These are phyloP conservation scores for Aspergillus transmontanensis DNA, from an alignment of 2,329 filamentous ascomycete genomes.

Conservation along the genomic window DNA sequence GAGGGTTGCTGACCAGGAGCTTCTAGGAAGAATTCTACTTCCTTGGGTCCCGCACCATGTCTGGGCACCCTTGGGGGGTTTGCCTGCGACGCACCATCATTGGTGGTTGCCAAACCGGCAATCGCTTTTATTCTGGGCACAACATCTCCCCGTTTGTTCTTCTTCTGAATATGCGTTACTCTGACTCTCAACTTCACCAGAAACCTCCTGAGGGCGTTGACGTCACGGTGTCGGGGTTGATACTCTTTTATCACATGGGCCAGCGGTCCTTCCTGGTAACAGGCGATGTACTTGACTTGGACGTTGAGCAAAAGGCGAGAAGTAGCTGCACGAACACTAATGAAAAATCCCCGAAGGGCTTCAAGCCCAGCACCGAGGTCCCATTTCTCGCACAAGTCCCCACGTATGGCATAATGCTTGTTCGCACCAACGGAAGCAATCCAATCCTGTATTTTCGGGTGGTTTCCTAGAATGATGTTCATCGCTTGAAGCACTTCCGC, in stretches of 20 bases:
- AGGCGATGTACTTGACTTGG: constrained; percentile 63
- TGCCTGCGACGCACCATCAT: constrained; percentile 37
- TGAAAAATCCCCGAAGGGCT: constrained; percentile 63
- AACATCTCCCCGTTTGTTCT: constrained; percentile 34
- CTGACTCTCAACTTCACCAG: constrained; percentile 46
- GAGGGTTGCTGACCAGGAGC: constrained; percentile 20
- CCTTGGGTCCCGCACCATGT: constrained; percentile 52
- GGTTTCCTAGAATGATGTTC: constrained; percentile 59
- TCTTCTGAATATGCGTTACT: constrained; percentile 43
- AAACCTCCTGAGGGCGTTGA: constrained; percentile 32
- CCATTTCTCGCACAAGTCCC: constrained; percentile 32
- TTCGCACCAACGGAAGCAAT: constrained; percentile 56
- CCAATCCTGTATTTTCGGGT: constrained; percentile 43
- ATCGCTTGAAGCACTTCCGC: constrained; percentile 58
- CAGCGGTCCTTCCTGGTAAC: constrained; percentile 55
- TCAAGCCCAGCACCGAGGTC: constrained; percentile 56
- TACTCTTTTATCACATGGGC: constrained; percentile 38
- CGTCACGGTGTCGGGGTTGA: constrained; percentile 23
- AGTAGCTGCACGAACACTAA: constrained; percentile 62
- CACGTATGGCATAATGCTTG: constrained; percentile 52
- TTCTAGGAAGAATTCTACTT: constrained; percentile 59
- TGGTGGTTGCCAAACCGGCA: constrained; percentile 44
- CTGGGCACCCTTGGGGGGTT: constrained; percentile 40
- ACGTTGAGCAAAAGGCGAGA: constrained; percentile 63
- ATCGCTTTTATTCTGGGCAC: constrained; percentile 51